phyloP scores from a whole-genome alignment of 164 flowering plant species.

The Brasenia schreberi region DNA sequence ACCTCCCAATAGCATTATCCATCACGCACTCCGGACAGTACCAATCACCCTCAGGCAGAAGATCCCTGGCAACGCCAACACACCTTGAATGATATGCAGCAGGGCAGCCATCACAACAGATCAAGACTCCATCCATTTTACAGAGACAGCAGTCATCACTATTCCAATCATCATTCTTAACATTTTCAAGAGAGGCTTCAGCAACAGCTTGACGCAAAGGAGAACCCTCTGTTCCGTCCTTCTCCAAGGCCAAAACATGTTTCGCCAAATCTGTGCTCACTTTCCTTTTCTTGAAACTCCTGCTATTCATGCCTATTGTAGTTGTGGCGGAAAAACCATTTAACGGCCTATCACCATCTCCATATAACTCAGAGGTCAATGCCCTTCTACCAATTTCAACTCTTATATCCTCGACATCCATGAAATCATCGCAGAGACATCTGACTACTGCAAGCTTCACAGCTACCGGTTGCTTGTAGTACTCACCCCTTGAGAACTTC shows the following conservation, averaged over 20 bases:
- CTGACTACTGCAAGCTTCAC: conserved; percentile 65
- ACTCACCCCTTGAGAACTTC: conserved; percentile 46
- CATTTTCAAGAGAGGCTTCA: conserved; percentile 11
- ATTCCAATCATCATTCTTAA: conserved; percentile 39
- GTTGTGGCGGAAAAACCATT: background rate
- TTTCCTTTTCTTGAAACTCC: conserved; percentile 33
- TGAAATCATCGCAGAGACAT: conserved; percentile 76
- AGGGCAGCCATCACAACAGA: conserved; percentile 99
- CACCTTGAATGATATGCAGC: conserved; percentile 94
- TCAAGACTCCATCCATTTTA: conserved; percentile 90
- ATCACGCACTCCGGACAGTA: conserved; percentile 82
- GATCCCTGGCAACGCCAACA: conserved; percentile 59
- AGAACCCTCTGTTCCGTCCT: conserved; percentile 29
- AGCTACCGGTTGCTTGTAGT: conserved; percentile 43
- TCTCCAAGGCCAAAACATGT: background rate
- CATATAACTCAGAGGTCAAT: conserved; percentile 24
- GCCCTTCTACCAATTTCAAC: conserved; percentile 63
- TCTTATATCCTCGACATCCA: conserved; percentile 57
- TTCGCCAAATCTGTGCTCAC: background rate
- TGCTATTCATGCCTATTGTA: conserved; percentile 11
- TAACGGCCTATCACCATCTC: conserved; percentile 30
- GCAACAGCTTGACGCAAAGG: conserved; percentile 31
- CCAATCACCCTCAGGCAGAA: conserved; percentile 96
- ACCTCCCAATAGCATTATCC: conserved; percentile 31
- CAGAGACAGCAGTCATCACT: conserved; percentile 96